Evolutionary conservation across 768 basidiomycete genomes (phyloP), one percentile per base, ranked within the genome.

Genomic region (Leucocoprinus sp.): DNA sequence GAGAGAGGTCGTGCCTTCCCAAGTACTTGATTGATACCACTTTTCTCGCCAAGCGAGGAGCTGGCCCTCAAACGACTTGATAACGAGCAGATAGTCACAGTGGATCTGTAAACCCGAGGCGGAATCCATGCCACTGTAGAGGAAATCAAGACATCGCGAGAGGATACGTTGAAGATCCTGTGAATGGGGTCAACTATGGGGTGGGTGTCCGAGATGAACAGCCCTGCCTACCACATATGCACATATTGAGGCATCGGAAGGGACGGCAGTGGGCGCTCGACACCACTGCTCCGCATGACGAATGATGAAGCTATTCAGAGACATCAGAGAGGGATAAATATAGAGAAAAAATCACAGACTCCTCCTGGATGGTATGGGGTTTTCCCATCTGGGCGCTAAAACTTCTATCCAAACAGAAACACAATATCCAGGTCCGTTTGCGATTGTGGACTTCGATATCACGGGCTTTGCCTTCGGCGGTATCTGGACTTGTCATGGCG

Each of bases 351-450:
- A 43, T 23, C 22, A 74, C 89, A 54, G 59, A 92, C 89, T 99
- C 95, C 64, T 97, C 95, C 59, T 84, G 82, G 53, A 97, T 83
- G 2, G 84, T 80, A 58, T 88, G 81, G 3, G 95, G 95, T 65
- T 96, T 97, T 35, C 93, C 93, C 91, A 97, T 91, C 64, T 95
- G 93, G 0, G 93, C 88, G 54, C 91, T 89, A 48, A 85, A 75
- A 55, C 92, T 95, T 50, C 91, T 74, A 60, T 97, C 93, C 26
- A 96, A 71, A 46, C 75, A 76, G 60, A 82, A 93, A 56, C 88
- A 92, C 49, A 91, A 63, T 40, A 96, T 68, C 96, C 96, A 99
- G 7, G 92, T 91, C 38, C 96, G 69, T 64, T 98, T 93, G 36
- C 96, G 79, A 61, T 97, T 99, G 64, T 88, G 83, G 9, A 96